Evolutionary conservation across 352 stramenopile species (phyloP).

Genomic region (Thalassiosira mediterranea): DNA sequence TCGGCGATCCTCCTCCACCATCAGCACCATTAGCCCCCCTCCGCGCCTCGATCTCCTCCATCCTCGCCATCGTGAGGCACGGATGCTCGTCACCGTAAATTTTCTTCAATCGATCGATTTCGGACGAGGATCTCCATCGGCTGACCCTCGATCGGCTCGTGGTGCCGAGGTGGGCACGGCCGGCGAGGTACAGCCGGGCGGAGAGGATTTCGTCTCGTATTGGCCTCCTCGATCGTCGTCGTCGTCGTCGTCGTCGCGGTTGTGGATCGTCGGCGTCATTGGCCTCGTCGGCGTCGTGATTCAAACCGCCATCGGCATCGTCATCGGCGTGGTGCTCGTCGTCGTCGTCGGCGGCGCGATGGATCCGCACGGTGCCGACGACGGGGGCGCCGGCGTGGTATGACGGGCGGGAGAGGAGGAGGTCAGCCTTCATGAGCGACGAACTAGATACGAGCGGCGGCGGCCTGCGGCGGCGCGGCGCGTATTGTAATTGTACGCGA

Average conservation of each 20-base stretch:
- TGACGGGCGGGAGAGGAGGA: constrained; percentile 53
- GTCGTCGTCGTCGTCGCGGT: neutral
- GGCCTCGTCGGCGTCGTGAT: neutral
- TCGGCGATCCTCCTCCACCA: neutral
- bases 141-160: neutral
- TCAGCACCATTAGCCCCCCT: neutral
- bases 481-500: no score
- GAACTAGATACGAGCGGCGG: no score
- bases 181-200: constrained; percentile 49
- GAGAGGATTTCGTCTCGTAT: constrained; percentile 45
- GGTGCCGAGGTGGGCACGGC: constrained; percentile 24
- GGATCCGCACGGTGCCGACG: constrained; percentile 54
- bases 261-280: neutral
- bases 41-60: constrained; percentile 10
- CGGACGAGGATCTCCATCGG: constrained; percentile 21
- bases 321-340: neutral
- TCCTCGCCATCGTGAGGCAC: constrained; percentile 18
- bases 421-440: constrained; percentile 42
- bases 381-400: constrained; percentile 54
- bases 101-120: constrained; percentile 7
- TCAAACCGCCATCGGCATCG: neutral
- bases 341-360: neutral
- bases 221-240: constrained; percentile 1
- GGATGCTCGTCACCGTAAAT: constrained; percentile 23
- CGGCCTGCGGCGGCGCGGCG: no score